These are phyloP conservation scores for Coemansia sp. DNA, from an alignment of 192 early-diverging fungal species.

Conservation along the genomic window DNA sequence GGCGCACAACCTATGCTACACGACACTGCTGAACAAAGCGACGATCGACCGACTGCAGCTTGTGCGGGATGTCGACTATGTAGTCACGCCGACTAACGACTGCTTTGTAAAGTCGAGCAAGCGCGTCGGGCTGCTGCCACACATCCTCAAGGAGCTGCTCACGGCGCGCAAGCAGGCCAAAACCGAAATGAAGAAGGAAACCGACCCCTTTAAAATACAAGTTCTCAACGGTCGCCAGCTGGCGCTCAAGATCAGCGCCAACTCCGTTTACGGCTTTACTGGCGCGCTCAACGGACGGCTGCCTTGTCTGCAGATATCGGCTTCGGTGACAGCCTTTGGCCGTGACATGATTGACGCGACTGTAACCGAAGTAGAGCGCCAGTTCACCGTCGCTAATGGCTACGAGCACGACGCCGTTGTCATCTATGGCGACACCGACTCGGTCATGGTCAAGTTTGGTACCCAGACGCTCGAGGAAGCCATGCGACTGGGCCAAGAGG, in stretches of 20 bases:
- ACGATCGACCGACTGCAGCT: constrained; percentile 64
- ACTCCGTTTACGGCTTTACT: constrained; percentile 97
- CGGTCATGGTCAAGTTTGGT: constrained; percentile 99
- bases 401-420: constrained; percentile 85
- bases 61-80: constrained; percentile 79
- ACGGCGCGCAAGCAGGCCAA: constrained; percentile 92
- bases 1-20: constrained; percentile 98
- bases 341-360: constrained; percentile 95
- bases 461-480: constrained; percentile 70
- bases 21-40: constrained; percentile 67
- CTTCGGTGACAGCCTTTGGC: constrained; percentile 91
- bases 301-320: constrained; percentile 90
- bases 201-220: constrained; percentile 90
- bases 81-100: constrained; percentile 85
- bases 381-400: constrained; percentile 82
- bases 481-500: constrained; percentile 84
- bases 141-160: constrained; percentile 85
- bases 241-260: constrained; percentile 93
- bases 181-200: constrained; percentile 92
- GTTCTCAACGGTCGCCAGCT: constrained; percentile 96
- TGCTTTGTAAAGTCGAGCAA: constrained; percentile 77
- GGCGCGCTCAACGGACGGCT: constrained; percentile 90
- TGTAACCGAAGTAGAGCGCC: constrained; percentile 76
- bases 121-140: constrained; percentile 83
- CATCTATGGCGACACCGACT: constrained; percentile 99